phyloP scores from a whole-genome alignment of 2,329 filamentous ascomycete species.

The Apiospora rasikravindrae region DNA sequence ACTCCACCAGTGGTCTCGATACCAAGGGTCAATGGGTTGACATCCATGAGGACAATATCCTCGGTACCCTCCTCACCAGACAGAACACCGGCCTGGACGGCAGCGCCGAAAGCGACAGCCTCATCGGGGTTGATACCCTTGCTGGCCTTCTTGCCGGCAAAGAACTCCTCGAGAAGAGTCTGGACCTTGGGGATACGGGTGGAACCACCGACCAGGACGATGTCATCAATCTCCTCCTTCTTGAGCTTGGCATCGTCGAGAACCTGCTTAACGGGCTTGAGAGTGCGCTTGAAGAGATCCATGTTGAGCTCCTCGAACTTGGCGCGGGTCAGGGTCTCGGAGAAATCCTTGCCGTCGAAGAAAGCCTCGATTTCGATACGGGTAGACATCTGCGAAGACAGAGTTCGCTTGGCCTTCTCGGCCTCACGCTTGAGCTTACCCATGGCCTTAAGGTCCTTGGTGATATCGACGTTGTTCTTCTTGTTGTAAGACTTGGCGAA shows the following conservation, averaged over 20 bases:
- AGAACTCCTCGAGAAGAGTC: slow-evolving; percentile 93
- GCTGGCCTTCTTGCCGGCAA: slow-evolving; percentile 92
- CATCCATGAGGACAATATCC: slow-evolving; percentile 92
- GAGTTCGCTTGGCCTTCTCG: slow-evolving; percentile 98
- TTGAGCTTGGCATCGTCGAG: slow-evolving; percentile 97
- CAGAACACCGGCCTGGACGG: slow-evolving; percentile 95
- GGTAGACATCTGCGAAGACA: slow-evolving; percentile 91
- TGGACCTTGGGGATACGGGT: slow-evolving; percentile 99
- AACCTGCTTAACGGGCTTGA: slow-evolving; percentile 98
- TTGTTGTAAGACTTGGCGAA: slow-evolving; percentile 99
- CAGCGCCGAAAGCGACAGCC: slow-evolving; percentile 96
- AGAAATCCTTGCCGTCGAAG: slow-evolving; percentile 97
- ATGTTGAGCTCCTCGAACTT: slow-evolving; percentile 99
- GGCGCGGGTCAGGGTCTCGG: slow-evolving; percentile 95
- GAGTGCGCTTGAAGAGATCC: slow-evolving; percentile 98
- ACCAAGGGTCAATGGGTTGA: slow-evolving; percentile 94
- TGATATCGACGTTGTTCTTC: slow-evolving; percentile 91
- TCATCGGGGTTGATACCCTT: slow-evolving; percentile 99
- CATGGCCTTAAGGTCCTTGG: slow-evolving; percentile 96
- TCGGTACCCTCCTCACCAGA: slow-evolving; percentile 83
- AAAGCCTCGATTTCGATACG: slow-evolving; percentile 97
- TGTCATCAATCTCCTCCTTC: slow-evolving; percentile 94
- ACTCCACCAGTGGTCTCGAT: slow-evolving; percentile 97
- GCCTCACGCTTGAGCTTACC: slow-evolving; percentile 99
- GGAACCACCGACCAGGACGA: slow-evolving; percentile 96